These are phyloP conservation scores for Diaporthe citriasiana DNA, from an alignment of 2,329 filamentous ascomycete species.

Conservation along the genomic window DNA sequence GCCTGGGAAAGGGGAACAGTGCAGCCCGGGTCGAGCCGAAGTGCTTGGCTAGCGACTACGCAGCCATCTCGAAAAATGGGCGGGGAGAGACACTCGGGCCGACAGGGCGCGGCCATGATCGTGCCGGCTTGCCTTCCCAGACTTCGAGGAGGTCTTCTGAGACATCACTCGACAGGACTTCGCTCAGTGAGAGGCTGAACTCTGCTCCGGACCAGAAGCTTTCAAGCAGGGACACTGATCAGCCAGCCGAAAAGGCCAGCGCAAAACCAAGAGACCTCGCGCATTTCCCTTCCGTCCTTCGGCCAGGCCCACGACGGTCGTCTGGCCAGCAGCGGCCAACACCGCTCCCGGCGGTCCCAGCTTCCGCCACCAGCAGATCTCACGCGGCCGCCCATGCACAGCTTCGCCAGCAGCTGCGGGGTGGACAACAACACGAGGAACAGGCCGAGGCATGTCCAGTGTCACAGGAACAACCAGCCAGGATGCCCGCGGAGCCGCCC, in stretches of 20 bases:
- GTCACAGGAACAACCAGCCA: neutral
- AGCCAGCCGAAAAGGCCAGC: neutral
- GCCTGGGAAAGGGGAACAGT: conserved; percentile 41
- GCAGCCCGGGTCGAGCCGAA: conserved; percentile 41
- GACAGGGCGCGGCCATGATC: conserved; percentile 9
- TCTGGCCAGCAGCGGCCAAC: conserved; percentile 21
- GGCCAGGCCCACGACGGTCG: conserved; percentile 40
- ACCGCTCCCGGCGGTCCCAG: neutral
- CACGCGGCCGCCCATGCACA: neutral
- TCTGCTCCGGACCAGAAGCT: neutral
- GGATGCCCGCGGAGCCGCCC: conserved; percentile 4
- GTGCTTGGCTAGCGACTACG: neutral
- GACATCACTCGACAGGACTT: conserved; percentile 34
- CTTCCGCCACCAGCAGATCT: neutral
- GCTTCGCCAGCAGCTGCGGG: neutral
- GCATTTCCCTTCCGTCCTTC: conserved; percentile 34
- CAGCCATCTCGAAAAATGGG: neutral
- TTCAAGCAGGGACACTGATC: neutral
- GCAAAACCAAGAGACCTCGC: neutral
- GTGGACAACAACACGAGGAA: neutral
- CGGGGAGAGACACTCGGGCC: neutral
- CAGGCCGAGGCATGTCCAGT: neutral
- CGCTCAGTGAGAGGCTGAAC: neutral
- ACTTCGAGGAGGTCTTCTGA: conserved; percentile 46
- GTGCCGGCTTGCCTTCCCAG: conserved; percentile 46